Base-by-base conservation (phyloP, 176 grass and related monocot genomes). In the Oryza longistaminata region DNA sequence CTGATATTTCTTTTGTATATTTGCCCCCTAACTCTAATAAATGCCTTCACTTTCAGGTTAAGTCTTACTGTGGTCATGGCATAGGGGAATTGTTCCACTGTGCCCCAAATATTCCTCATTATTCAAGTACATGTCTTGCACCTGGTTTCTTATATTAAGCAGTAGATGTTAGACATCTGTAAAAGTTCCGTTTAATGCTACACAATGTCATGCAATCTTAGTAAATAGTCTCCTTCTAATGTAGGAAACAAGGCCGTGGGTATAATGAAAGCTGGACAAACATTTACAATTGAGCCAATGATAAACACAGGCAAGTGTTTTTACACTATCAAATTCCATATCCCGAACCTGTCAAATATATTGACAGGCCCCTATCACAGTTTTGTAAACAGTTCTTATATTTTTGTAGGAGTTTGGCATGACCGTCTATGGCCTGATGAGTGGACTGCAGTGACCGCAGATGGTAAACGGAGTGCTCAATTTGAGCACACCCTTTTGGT, bases 401-500 rank as follows among this genome's bases (percentile, higher is more conserved):
- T 86, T 87, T 87, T 49, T 87, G 58, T 29, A 99, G 93, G 97
- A 86, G 79, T 89, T 73, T 99, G 97, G 96, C 88, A 77, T 88
- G 93, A 96, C 74, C 80, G 90, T 17, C 66, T 96, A 50, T 99
- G 96, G 97, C 97, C 97, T 77, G 97, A 96, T 13, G 93, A 92
- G 39, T 99, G 97, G 97, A 99, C 96, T 65, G 93, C 88, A 31
- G 96, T 90, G 64, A 95, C 96, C 74, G 88, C 88, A 77, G 96
- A 98, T 89, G 96, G 93, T 73, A 98, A 98, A 95, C 91, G 88
- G 16, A 98, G 96, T 68, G 96, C 96, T 90, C 93, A 98, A 65
- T 98, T 98, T 88, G 96, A 94, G 55, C 96, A 98, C 66, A 98
- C 96, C 12, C 91, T 98, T 94, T 76, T 98, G 93, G 95, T 99